Conservation (phyloP, 257 asterid genomes). For the Lithospermum erythrorhizon region DNA sequence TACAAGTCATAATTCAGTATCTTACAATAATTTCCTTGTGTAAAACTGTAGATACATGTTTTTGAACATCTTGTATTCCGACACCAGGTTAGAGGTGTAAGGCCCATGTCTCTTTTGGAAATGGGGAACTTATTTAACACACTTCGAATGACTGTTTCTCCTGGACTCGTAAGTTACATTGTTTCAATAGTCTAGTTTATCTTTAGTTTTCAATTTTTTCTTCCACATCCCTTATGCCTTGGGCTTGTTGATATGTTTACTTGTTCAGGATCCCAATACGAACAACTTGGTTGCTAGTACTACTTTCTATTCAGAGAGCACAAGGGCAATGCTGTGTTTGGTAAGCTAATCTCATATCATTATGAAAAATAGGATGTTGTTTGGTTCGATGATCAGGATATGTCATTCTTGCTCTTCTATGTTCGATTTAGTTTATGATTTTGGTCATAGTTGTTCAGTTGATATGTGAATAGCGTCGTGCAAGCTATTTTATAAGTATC, state of each 20-base stretch:
- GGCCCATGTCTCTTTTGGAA: slow-evolving; percentile 69
- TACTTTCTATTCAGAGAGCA: slow-evolving; percentile 76
- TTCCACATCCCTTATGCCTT: not conserved
- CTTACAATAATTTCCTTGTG: too few relatives aligned
- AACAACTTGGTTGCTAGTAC: slow-evolving; percentile 86
- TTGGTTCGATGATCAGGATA: not conserved
- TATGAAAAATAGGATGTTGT: not conserved
- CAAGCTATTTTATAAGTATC: too few relatives aligned
- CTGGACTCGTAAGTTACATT: slow-evolving; percentile 66
- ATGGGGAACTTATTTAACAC: slow-evolving; percentile 68
- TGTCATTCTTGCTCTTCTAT: too few relatives aligned
- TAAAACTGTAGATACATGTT: not conserved
- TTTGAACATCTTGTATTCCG: slow-evolving; percentile 10
- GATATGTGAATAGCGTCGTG: too few relatives aligned
- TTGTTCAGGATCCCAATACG: slow-evolving; percentile 75
- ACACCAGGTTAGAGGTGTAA: slow-evolving; percentile 83
- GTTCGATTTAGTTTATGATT: too few relatives aligned
- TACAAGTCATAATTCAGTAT: slow-evolving; percentile 5
- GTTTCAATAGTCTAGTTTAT: not conserved
- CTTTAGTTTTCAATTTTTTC: not conserved
- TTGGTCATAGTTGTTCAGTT: too few relatives aligned
- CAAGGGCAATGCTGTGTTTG: slow-evolving; percentile 91
- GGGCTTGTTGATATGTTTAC: slow-evolving; percentile 4
- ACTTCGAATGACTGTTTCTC: slow-evolving; percentile 51
- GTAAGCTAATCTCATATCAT: slow-evolving; percentile 33